Percentiles rank a stretch among this genome's conserved stretches.
phyloP scores from a whole-genome alignment of 306 rosid genomes.

The Rosa chinensis region DNA sequence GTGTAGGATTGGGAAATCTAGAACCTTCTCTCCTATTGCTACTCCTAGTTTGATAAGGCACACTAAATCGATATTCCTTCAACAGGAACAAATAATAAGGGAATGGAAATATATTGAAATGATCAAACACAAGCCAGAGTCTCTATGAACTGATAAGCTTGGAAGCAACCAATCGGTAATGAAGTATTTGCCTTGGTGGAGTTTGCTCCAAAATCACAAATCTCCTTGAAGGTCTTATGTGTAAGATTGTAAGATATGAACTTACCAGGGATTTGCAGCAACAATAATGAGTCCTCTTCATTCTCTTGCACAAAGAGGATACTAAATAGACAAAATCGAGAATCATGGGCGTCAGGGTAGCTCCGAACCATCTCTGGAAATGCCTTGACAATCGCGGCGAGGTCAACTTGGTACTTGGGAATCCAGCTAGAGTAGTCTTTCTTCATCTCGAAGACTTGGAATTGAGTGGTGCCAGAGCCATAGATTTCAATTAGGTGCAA shows the following conservation, averaged over 20 bases:
- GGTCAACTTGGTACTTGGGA: constrained; percentile 30
- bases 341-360: not conserved
- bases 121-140: constrained; percentile 18
- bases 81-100: not conserved
- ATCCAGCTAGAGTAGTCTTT: constrained; percentile 33
- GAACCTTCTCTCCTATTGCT: no score
- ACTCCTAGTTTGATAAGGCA: no score
- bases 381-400: not conserved
- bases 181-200: not conserved
- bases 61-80: no score
- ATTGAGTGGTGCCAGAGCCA: constrained; percentile 17
- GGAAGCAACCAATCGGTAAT: constrained; percentile 15
- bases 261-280: constrained; percentile 32
- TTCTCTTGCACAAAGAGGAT: constrained; percentile 18
- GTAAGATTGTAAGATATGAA: constrained; percentile 15
- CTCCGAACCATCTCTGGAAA: constrained; percentile 20
- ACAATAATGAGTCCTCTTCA: constrained; percentile 20
- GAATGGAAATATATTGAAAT: not conserved
- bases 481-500: constrained; percentile 31
- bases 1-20: no score
- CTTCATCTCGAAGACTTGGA: constrained; percentile 32
- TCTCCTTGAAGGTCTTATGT: constrained; percentile 13
- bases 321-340: constrained; percentile 9
- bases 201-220: constrained; percentile 8
- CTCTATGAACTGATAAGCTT: constrained; percentile 20